These are phyloP conservation scores for Paramecium bursaria DNA, from an alignment of 73 alveolate genomes.

Conservation along the genomic window DNA sequence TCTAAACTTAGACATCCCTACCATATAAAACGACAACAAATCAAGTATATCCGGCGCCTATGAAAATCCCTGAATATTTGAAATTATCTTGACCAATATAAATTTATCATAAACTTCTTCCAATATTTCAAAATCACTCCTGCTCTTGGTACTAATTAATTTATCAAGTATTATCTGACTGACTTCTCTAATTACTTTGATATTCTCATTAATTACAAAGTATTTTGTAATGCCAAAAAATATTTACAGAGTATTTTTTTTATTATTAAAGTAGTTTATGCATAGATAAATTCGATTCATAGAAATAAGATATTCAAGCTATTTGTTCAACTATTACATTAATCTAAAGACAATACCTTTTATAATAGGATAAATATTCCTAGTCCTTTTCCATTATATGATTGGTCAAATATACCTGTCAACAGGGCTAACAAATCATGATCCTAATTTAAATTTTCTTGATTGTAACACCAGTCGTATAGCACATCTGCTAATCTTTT, in stretches of 20 bases:
- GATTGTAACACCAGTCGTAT: no score
- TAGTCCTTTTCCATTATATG: slow-evolving; percentile 1
- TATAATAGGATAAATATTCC: slow-evolving; percentile 13
- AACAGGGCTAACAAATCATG: no score
- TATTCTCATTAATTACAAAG: not conserved
- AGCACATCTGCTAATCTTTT: no score
- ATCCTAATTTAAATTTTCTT: no score
- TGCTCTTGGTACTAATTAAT: not conserved
- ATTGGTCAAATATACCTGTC: no score
- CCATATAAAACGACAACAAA: not conserved
- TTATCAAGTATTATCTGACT: not conserved
- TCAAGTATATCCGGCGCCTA: not conserved
- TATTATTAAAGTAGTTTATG: slow-evolving; percentile 14
- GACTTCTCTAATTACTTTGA: not conserved
- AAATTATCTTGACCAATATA: not conserved
- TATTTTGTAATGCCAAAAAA: slow-evolving; percentile 2
- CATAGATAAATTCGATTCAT: slow-evolving; percentile 4
- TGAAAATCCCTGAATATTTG: not conserved
- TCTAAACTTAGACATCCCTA: slow-evolving; percentile 13
- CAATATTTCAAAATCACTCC: not conserved
- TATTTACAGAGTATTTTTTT: slow-evolving; percentile 21
- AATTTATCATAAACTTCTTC: slow-evolving; percentile 10
- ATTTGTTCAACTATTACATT: not conserved
- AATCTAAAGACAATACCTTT: not conserved
- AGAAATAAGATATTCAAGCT: not conserved